These are phyloP conservation scores for Saccharomyces kudriavzevii DNA, from an alignment of 805 yeast genomes.

Conservation along the genomic window DNA sequence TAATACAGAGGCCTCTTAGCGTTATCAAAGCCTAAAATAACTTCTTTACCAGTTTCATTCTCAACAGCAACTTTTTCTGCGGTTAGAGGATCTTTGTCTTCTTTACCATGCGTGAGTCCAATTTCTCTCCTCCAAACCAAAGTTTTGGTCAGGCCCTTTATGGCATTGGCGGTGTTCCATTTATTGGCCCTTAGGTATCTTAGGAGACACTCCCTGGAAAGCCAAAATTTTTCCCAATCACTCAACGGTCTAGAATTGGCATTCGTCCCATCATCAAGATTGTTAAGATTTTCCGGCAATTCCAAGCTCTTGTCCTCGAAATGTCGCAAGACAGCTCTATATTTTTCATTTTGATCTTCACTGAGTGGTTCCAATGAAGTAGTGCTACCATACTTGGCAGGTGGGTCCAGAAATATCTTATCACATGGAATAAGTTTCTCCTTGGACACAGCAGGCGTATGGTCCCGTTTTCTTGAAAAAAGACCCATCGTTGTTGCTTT, in stretches of 20 bases:
- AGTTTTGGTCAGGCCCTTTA: conserved; percentile 39
- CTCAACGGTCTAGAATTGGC: conserved; percentile 24
- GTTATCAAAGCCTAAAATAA: conserved; percentile 47
- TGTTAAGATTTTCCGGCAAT: conserved; percentile 29
- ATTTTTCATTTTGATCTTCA: conserved; percentile 12
- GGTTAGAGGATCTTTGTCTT: conserved; percentile 26
- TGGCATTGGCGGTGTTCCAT: conserved; percentile 40
- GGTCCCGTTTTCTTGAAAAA: conserved; percentile 16
- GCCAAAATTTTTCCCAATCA: conserved; percentile 29
- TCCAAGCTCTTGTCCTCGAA: conserved; percentile 15
- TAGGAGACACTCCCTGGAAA: conserved; percentile 45
- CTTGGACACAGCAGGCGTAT: conserved; percentile 7
- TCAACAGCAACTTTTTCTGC: conserved; percentile 40
- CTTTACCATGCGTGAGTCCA: conserved; percentile 36
- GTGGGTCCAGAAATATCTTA: conserved; percentile 17
- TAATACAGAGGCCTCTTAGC: conserved; percentile 47
- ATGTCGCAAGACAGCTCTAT: conserved; percentile 13
- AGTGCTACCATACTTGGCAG: conserved; percentile 15
- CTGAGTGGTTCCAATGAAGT: conserved; percentile 13
- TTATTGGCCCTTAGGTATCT: conserved; percentile 46
- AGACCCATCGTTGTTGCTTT: conserved; percentile 20
- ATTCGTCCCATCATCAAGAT: conserved; percentile 26
- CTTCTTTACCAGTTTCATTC: conserved; percentile 46
- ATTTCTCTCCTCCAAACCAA: conserved; percentile 50
- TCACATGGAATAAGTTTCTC: conserved; percentile 19